A percentile compares a stretch with the other conserved stretches of the same genome.
Conservation (phyloP, 768 basidiomycete species). For the Termitomyces sp. region DNA sequence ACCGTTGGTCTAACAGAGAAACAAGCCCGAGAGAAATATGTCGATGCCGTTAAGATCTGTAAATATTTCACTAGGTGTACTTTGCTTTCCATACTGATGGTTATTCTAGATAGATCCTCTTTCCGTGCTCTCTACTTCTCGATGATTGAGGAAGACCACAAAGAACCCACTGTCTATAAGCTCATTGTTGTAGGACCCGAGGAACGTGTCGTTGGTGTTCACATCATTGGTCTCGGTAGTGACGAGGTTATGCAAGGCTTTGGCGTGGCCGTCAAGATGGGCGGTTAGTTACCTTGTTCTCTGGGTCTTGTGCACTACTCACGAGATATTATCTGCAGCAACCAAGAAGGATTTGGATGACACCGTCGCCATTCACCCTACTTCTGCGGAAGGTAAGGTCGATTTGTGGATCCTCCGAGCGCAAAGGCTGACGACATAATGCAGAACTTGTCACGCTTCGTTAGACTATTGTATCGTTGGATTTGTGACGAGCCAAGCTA, state of each 20-base stretch:
- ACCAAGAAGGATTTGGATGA: conserved; percentile 81
- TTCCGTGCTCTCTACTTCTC: conserved; percentile 91
- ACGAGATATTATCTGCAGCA: conserved; percentile 34
- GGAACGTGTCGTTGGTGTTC: conserved; percentile 94
- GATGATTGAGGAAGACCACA: conserved; percentile 85
- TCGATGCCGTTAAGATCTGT: conserved; percentile 91
- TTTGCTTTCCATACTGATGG: background rate
- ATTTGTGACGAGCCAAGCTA: background rate
- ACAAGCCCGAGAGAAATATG: conserved; percentile 84
- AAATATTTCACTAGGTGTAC: conserved; percentile 25
- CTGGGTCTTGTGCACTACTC: background rate
- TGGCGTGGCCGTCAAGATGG: conserved; percentile 97
- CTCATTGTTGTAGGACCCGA: conserved; percentile 83
- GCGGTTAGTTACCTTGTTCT: conserved; percentile 33
- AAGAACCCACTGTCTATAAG: conserved; percentile 95
- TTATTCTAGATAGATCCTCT: conserved; percentile 61
- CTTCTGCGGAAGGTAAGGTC: conserved; percentile 70
- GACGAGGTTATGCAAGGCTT: conserved; percentile 98
- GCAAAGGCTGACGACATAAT: conserved; percentile 13
- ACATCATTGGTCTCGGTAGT: conserved; percentile 87
- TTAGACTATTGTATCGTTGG: conserved; percentile 9
- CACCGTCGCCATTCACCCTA: conserved; percentile 91
- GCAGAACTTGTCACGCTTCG: conserved; percentile 52
- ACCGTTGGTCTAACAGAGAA: conserved; percentile 94
- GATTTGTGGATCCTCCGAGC: background rate